Evolutionary conservation across 371 early-diverging fungal species (phyloP).

Genomic region (Mortierella polycephala): DNA sequence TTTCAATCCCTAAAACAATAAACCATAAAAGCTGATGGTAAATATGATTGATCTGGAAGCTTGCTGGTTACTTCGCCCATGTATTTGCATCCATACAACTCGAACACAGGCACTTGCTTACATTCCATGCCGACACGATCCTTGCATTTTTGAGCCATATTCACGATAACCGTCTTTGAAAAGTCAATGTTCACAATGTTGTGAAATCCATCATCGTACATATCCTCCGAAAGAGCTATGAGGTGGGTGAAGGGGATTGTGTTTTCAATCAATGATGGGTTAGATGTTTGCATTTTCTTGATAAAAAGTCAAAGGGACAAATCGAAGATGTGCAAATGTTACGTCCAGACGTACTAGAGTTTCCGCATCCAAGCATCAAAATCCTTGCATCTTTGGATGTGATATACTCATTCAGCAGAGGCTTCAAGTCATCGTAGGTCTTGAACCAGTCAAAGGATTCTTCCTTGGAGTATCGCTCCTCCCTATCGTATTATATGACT

Average conservation of each 20-base stretch:
- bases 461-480: conserved; percentile 61
- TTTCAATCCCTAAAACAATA: conserved; percentile 70
- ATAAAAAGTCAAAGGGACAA: conserved; percentile 1
- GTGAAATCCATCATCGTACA: conserved; percentile 83
- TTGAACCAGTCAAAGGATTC: conserved; percentile 90
- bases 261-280: background rate
- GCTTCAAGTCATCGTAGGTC: conserved; percentile 78
- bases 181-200: conserved; percentile 86
- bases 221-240: conserved; percentile 79
- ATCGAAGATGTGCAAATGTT: background rate
- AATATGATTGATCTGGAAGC: background rate
- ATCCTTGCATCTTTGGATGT: conserved; percentile 68
- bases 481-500: conserved; percentile 2
- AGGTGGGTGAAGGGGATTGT: background rate
- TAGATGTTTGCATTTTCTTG: background rate
- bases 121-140: conserved; percentile 72
- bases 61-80: background rate
- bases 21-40: background rate
- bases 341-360: conserved; percentile 64
- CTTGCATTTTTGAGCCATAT: conserved; percentile 74
- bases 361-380: conserved; percentile 84
- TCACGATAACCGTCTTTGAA: conserved; percentile 79
- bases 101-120: conserved; percentile 37
- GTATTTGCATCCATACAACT: background rate
- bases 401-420: conserved; percentile 66